phyloP scores from a whole-genome alignment of 2,329 filamentous ascomycete species.

The Davidsoniella eucalypti region DNA sequence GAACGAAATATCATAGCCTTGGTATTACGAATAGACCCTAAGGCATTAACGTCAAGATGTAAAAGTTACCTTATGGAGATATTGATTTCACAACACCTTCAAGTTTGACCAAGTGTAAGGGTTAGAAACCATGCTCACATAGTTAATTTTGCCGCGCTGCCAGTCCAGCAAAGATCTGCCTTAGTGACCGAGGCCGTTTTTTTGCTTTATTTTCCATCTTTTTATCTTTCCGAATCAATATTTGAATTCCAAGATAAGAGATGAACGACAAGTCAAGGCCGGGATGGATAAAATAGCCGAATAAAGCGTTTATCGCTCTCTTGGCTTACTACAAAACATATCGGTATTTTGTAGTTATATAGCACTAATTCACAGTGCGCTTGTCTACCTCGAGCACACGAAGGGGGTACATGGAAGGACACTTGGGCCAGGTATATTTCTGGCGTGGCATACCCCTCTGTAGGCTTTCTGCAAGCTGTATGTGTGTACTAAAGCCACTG shows the following conservation, averaged over 20 bases:
- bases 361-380: neutral
- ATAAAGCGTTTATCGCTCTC: neutral
- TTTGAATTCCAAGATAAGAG: neutral
- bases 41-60: too few species aligned
- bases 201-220: neutral
- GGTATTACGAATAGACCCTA: too few species aligned
- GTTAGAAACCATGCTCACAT: too few species aligned
- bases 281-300: neutral
- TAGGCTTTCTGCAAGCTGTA: neutral
- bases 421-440: neutral
- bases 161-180: too few species aligned
- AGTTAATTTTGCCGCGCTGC: too few species aligned
- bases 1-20: too few species aligned
- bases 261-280: neutral
- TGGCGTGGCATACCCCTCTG: neutral
- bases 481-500: too few species aligned
- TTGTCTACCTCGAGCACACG: conserved; percentile 1
- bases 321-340: too few species aligned
- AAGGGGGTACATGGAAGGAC: neutral
- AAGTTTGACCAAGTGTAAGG: too few species aligned
- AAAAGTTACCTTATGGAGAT: too few species aligned
- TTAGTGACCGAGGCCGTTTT: neutral
- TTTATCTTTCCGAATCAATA: neutral
- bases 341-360: too few species aligned
- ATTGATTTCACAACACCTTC: too few species aligned